Conservation (phyloP, 2,329 filamentous ascomycete genomes). For the Fusarium stilboides region DNA sequence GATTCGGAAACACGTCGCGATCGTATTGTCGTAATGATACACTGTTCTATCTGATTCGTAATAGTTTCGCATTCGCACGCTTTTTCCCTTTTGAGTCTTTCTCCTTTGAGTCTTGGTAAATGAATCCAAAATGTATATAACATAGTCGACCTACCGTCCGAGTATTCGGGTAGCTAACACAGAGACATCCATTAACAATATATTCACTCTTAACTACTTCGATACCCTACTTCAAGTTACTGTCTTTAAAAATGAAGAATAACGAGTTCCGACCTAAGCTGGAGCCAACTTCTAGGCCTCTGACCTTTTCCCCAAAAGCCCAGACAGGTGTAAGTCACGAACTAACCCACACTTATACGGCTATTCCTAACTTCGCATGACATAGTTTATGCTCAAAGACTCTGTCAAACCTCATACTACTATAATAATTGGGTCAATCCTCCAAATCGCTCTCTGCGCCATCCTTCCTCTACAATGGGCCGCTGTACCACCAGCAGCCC, state of each 20-base stretch:
- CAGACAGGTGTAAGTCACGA: conserved; percentile 41
- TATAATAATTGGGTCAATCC: conserved; percentile 53
- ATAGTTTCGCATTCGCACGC: conserved; percentile 27
- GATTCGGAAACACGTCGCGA: conserved; percentile 1
- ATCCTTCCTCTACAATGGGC: conserved; percentile 56
- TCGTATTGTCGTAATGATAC: not conserved
- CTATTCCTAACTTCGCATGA: not conserved
- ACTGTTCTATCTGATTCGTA: not conserved
- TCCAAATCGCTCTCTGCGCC: conserved; percentile 54
- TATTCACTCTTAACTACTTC: too few species aligned
- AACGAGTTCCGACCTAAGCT: conserved; percentile 48
- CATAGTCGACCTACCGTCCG: too few species aligned
- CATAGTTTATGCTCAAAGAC: conserved; percentile 52
- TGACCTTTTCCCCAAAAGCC: conserved; percentile 29
- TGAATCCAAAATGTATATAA: not conserved
- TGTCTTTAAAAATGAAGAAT: conserved; percentile 19
- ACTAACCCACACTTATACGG: not conserved
- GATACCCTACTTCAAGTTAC: too few species aligned
- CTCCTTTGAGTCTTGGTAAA: not conserved
- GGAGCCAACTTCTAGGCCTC: conserved; percentile 41
- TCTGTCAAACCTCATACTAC: conserved; percentile 54
- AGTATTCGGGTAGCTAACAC: too few species aligned
- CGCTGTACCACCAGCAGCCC: conserved; percentile 51
- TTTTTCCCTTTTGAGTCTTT: too few species aligned
- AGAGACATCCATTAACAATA: not conserved